Conservation (phyloP, 495 filamentous ascomycete genomes). For the Penicillium robsamsonii region DNA sequence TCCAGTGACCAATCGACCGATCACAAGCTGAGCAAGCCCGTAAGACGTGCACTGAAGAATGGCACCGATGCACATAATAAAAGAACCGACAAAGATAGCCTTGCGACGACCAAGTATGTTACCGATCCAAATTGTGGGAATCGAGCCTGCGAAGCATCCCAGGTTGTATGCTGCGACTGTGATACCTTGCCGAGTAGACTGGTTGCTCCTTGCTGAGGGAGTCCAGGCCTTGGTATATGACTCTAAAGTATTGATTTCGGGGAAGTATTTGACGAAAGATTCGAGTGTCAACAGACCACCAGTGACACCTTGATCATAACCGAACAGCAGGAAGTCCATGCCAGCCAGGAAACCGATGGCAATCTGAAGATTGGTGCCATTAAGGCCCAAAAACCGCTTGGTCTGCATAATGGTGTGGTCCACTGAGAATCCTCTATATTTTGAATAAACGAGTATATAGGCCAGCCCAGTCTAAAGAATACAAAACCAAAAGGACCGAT, state of each 20-base stretch:
- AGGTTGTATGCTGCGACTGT: conserved; percentile 66
- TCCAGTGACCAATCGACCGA: conserved; percentile 59
- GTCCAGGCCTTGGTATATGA: conserved; percentile 26
- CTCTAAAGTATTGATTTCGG: conserved; percentile 50
- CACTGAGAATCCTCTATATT: background rate
- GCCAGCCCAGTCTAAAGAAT: conserved; percentile 7
- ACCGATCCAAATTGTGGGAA: conserved; percentile 58
- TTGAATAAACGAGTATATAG: conserved; percentile 5
- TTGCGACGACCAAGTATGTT: conserved; percentile 58
- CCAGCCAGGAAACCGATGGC: conserved; percentile 68
- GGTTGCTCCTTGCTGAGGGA: conserved; percentile 30
- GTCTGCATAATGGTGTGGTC: conserved; percentile 27
- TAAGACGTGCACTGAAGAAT: conserved; percentile 63
- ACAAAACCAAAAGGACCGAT: conserved; percentile 7
- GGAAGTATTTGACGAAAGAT: conserved; percentile 55
- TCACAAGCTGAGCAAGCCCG: conserved; percentile 60
- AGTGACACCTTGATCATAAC: conserved; percentile 60
- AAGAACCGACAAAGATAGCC: conserved; percentile 54
- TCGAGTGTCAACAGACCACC: conserved; percentile 57
- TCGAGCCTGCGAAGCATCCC: conserved; percentile 62
- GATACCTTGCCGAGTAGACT: conserved; percentile 58
- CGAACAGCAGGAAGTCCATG: conserved; percentile 65
- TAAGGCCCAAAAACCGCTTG: conserved; percentile 59
- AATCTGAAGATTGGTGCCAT: conserved; percentile 62
- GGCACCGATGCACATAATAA: conserved; percentile 58